Evolutionary conservation across 2,329 filamentous ascomycete species (phyloP), one percentile per base, ranked within the genome.

Genomic region (Lasiodiplodia theobromae): DNA sequence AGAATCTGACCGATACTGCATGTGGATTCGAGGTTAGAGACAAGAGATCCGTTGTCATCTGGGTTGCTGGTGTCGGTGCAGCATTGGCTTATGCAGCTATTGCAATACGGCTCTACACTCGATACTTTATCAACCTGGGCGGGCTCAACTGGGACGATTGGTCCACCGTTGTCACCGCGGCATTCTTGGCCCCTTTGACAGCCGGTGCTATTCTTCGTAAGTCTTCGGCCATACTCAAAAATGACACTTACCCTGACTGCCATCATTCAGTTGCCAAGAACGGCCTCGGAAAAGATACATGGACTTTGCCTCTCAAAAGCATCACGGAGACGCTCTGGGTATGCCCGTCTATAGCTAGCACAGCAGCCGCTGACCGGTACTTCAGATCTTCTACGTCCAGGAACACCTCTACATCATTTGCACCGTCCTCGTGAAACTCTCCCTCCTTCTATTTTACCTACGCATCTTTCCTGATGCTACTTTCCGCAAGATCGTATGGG

Each of bases 361-460:
- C 8, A 37, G 8, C 11, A 49, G 5, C 5, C 21, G 2, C 58
- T 63, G 25, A 63, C 40, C 5, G 2, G 21, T 2, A 34, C 11
- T n/a, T 14, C 37, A 63, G 58, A 51, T 63, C 8, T 63, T 63
- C 40, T 63, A 63, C 44, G 16, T 63, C n/a, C 58, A 63, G 10
- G 58, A 63, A 10, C 58, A 63, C n/a, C 58, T 63, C 40, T 63
- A 63, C 28, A n/a, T 63, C 25, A 51, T 63, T 2, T 31, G 25
- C 16, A 37, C 58, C 21, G 44, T 51, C 6, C 58, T 63, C 11
- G 28, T 34, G 7, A 63, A 63, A 10, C 8, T 51, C 4, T 63
- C 58, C 10, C 25, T 63, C 3, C 58, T 63, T 11, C 28, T 63
- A 0, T 63, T 63, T 40, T 63, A 63, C 44, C 34, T 63, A n/a